phyloP scores from a whole-genome alignment of 2,329 filamentous ascomycete species.

The Biscogniauxia marginata region DNA sequence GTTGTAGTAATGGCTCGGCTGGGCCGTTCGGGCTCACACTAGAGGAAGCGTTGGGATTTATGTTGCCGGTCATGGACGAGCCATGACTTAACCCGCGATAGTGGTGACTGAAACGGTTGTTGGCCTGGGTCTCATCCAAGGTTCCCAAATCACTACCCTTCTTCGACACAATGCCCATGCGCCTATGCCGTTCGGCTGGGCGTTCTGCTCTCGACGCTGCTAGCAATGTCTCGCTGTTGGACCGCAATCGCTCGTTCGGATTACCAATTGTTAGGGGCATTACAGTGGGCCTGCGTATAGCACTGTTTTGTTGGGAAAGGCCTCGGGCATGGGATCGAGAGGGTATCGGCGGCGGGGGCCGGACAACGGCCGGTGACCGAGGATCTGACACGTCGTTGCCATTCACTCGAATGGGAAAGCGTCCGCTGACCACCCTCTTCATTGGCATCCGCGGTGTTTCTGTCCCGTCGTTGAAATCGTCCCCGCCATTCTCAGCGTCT shows the following conservation, averaged over 20 bases:
- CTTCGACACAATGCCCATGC: slow-evolving; percentile 64
- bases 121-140: slow-evolving; percentile 60
- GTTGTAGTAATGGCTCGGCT: slow-evolving; percentile 55
- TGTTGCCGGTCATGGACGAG: slow-evolving; percentile 61
- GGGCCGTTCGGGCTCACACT: slow-evolving; percentile 59
- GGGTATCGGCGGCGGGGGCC: slow-evolving; percentile 76
- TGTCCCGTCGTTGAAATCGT: slow-evolving; percentile 68
- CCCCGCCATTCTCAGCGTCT: slow-evolving; percentile 55
- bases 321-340: slow-evolving; percentile 78
- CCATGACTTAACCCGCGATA: slow-evolving; percentile 66
- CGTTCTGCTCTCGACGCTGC: slow-evolving; percentile 49
- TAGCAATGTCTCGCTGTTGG: slow-evolving; percentile 62
- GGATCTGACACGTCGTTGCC: slow-evolving; percentile 66
- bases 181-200: slow-evolving; percentile 54
- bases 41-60: slow-evolving; percentile 34
- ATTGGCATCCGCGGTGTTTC: slow-evolving; percentile 75
- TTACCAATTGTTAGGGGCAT: slow-evolving; percentile 69
- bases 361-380: slow-evolving; percentile 64
- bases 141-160: slow-evolving; percentile 61
- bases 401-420: slow-evolving; percentile 71
- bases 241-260: slow-evolving; percentile 64
- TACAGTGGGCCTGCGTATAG: slow-evolving; percentile 68
- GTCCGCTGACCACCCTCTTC: slow-evolving; percentile 61
- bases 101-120: slow-evolving; percentile 61
- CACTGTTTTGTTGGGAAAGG: slow-evolving; percentile 65